Evolutionary conservation across 108 stramenopile species (phyloP).

Genomic region (Nitzschia sp.): DNA sequence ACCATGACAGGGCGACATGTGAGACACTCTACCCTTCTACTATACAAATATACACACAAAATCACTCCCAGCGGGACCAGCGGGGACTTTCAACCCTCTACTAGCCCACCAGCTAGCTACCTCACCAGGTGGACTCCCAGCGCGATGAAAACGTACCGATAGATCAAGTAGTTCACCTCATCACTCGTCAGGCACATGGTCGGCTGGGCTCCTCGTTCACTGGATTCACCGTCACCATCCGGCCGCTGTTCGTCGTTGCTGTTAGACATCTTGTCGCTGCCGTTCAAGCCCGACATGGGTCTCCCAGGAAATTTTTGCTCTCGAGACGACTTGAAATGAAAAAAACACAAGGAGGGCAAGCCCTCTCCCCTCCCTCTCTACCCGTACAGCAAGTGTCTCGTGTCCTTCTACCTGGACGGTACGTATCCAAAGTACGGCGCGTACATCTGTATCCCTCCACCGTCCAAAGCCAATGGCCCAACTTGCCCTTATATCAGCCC

Average conservation of each 20-base stretch:
- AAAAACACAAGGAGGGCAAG: neutral
- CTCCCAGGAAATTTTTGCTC: too few relatives aligned
- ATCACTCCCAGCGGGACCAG: too few relatives aligned
- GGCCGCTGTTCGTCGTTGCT: conserved; percentile 1
- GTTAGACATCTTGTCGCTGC: conserved; percentile 12
- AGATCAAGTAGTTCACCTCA: conserved; percentile 93
- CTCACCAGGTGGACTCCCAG: neutral
- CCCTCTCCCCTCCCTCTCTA: too few relatives aligned
- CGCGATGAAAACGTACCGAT: conserved; percentile 61
- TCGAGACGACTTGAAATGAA: neutral
- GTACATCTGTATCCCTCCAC: too few relatives aligned
- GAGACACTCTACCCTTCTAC: too few relatives aligned
- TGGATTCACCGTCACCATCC: conserved; percentile 14
- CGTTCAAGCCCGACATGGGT: conserved; percentile 17
- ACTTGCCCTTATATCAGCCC: too few relatives aligned
- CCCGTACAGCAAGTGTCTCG: too few relatives aligned
- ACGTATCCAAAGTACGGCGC: too few relatives aligned
- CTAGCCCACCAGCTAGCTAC: neutral
- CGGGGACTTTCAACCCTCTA: neutral
- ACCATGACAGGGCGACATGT: too few relatives aligned
- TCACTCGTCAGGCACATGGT: conserved; percentile 73
- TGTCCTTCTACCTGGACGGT: too few relatives aligned
- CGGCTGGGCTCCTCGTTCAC: conserved; percentile 21
- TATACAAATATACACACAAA: too few relatives aligned
- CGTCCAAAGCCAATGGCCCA: too few relatives aligned